These are phyloP conservation scores for Rheum nobile DNA, from an alignment of 148 eudicot genomes.

Conservation along the genomic window DNA sequence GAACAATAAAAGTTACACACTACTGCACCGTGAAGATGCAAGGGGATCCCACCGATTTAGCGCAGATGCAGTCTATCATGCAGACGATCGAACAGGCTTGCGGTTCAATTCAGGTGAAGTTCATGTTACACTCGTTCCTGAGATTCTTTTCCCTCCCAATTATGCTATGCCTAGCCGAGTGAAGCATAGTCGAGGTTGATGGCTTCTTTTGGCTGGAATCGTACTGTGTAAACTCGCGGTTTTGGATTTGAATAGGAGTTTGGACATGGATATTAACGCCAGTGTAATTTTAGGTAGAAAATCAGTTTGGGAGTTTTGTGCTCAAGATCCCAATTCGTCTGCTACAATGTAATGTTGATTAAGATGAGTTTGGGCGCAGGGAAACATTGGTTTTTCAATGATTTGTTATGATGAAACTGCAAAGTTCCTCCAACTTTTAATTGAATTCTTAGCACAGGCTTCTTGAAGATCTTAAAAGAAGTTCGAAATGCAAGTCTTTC, in stretches of 20 bases:
- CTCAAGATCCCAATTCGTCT: background rate
- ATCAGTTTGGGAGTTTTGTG: background rate
- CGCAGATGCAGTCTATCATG: conserved; percentile 79
- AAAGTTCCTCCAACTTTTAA: background rate
- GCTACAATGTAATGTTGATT: background rate
- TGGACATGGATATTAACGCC: background rate
- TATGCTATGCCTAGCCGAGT: background rate
- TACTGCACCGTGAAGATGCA: conserved; percentile 17
- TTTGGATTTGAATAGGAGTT: background rate
- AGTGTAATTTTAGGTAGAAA: background rate
- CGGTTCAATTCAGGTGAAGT: conserved; percentile 67
- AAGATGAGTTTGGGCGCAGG: background rate
- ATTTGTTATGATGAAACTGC: background rate
- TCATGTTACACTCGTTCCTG: background rate
- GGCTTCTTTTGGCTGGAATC: background rate
- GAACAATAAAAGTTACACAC: background rate
- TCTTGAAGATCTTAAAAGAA: background rate
- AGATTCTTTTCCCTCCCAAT: background rate
- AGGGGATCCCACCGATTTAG: conserved; percentile 38
- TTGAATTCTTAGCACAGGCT: background rate
- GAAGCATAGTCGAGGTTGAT: background rate
- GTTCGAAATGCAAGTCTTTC: background rate
- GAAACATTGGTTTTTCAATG: background rate
- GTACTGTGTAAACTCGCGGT: background rate
- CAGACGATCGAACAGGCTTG: conserved; percentile 72